Evolutionary conservation across 495 filamentous ascomycete species (phyloP).

Genomic region (Elasticomyces elasticus): DNA sequence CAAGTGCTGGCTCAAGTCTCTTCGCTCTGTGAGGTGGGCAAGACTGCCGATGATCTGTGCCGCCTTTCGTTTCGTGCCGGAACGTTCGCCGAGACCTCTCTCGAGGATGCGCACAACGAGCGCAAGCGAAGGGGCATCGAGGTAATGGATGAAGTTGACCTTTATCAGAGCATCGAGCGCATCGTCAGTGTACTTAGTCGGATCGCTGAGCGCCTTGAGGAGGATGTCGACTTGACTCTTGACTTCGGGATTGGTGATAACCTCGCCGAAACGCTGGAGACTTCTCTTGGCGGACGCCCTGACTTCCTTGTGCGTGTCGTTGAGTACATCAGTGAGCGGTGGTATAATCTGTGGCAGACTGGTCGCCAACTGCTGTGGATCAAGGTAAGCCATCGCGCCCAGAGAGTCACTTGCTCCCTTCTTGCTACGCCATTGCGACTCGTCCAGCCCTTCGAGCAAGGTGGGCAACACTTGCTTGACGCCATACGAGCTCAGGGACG

Average conservation of each 20-base stretch:
- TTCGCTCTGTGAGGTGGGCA: constrained; percentile 91
- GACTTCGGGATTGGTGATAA: constrained; percentile 95
- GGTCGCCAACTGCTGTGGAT: constrained; percentile 82
- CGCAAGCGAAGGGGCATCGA: constrained; percentile 89
- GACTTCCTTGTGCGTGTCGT: constrained; percentile 97
- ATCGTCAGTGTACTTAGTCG: constrained; percentile 93
- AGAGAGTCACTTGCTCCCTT: constrained; percentile 94
- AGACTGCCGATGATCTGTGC: constrained; percentile 95
- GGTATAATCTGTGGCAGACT: constrained; percentile 95
- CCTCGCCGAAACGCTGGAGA: constrained; percentile 93
- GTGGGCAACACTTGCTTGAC: constrained; percentile 90
- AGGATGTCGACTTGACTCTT: constrained; percentile 81
- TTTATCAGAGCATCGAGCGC: constrained; percentile 91
- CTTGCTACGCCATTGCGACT: constrained; percentile 94
- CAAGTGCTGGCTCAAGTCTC: constrained; percentile 82
- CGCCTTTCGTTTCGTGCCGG: constrained; percentile 87
- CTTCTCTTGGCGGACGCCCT: constrained; percentile 83
- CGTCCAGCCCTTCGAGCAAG: constrained; percentile 84
- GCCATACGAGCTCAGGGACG: constrained; percentile 84
- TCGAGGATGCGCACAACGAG: constrained; percentile 91
- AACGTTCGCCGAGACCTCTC: constrained; percentile 80
- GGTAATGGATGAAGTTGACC: constrained; percentile 88
- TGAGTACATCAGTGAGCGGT: constrained; percentile 82
- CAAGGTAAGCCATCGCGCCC: constrained; percentile 95
- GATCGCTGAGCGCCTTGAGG: constrained; percentile 92